Base-by-base conservation (phyloP, 2,329 filamentous ascomycete genomes). In the Epichloe scottii region DNA sequence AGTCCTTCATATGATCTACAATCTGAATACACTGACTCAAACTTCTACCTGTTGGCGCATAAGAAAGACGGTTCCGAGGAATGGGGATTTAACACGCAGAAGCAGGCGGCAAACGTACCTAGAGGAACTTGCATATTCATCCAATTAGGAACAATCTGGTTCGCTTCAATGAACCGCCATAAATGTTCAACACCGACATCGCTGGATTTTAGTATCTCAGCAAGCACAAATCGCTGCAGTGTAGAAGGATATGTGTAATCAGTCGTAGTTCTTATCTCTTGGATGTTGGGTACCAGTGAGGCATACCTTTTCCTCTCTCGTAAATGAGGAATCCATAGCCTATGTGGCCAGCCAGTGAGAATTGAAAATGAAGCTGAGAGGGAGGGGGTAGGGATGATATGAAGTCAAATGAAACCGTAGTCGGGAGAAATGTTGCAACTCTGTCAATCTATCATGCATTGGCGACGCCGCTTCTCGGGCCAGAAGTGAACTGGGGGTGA, bases 121-220 rank as follows among this genome's bases (percentile, higher is more conserved):
- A 59, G 56, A 11, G 73, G 73, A 39, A 76, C 64, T 55, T 75
- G 72, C 68, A 76, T 75, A 44, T 62, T 64, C 60, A 72, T 64
- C 72, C 72, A 76, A 49, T 71, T 66, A 8, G 72, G 70, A 53
- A 67, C 62, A 49, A 74, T 58, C 10, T 62, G 63, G 52, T 71
- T 63, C 39, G 59, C 55, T 54, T 60, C 71, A 56, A 80, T 67
- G 54, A 81, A 77, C 12, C 66, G 64, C 19, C 72, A 69, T 33
- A 81, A 62, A 17, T 61, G 62, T 11, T 66, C 61, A 23, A 77
- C 60, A 51, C 77, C 71, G 53, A 79, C 63, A 33, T 68, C 63
- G 65, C 76, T 80, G 53, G 69, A 69, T 58, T 79, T 81, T 63
- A 81, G 74, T 58, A 79, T 75, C 63, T 81, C 77, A 51, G 71